Evolutionary conservation across 495 filamentous ascomycete species (phyloP).

Genomic region (Penicillium verhagenii): DNA sequence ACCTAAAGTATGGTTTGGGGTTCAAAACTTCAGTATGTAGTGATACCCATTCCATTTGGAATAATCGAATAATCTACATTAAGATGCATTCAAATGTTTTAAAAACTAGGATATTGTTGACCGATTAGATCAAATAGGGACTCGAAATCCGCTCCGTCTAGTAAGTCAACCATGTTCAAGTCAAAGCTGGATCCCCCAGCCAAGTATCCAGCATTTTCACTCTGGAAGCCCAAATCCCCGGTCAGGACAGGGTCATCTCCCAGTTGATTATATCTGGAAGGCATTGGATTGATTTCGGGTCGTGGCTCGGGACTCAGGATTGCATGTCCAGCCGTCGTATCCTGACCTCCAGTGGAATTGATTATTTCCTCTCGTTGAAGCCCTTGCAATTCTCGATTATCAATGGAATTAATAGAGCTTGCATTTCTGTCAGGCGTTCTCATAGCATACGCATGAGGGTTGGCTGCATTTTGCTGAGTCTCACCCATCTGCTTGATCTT

Average conservation of each 20-base stretch:
- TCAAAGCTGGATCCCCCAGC: conserved; percentile 30
- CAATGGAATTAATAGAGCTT: background rate
- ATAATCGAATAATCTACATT: background rate
- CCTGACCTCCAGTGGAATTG: background rate
- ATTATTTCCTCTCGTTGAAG: background rate
- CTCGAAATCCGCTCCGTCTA: conserved; percentile 39
- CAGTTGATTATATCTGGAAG: background rate
- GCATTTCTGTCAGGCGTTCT: conserved; percentile 1
- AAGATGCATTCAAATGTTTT: background rate
- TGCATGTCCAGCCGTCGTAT: background rate
- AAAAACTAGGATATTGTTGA: conserved; percentile 39
- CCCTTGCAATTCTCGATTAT: background rate
- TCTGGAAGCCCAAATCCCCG: conserved; percentile 8
- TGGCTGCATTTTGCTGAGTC: background rate
- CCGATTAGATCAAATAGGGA: conserved; percentile 39
- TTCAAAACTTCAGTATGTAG: too few species aligned
- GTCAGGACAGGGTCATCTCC: background rate
- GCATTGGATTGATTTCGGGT: background rate
- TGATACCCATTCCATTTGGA: too few species aligned
- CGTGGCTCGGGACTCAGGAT: background rate
- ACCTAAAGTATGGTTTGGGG: too few species aligned
- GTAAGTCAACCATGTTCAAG: conserved; percentile 39
- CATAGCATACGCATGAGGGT: conserved; percentile 15
- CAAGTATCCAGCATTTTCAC: conserved; percentile 5
- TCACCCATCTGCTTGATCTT: conserved; percentile 24